phyloP scores from a whole-genome alignment of 1,284 basidiomycete genomes.

The Pseudozyma hubeiensis region DNA sequence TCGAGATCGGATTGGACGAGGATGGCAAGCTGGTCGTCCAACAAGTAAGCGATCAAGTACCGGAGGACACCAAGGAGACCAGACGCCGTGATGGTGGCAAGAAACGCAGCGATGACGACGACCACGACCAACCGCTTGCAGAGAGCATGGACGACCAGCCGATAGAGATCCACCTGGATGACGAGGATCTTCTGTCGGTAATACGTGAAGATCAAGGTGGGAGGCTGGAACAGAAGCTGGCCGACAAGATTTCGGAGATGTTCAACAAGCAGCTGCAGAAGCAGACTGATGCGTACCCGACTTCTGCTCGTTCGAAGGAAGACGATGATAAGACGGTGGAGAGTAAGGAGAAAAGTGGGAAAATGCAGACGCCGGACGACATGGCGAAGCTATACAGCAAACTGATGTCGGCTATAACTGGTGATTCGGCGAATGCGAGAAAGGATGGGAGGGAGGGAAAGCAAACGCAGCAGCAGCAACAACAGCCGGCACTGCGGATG shows the following conservation, averaged over 20 bases:
- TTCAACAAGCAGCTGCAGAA: slow-evolving; percentile 19
- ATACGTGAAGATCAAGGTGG: slow-evolving; percentile 20
- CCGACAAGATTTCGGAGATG: slow-evolving; percentile 26
- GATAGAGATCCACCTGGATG: slow-evolving; percentile 37
- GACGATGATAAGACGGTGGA: background rate
- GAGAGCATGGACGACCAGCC: slow-evolving; percentile 6
- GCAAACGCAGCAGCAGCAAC: background rate
- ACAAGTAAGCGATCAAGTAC: slow-evolving; percentile 1
- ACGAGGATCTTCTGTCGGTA: slow-evolving; percentile 31
- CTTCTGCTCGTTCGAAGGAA: background rate
- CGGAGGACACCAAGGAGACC: slow-evolving; percentile 3
- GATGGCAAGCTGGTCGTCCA: slow-evolving; percentile 25
- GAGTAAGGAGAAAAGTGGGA: background rate
- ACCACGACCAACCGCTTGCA: too few relatives aligned
- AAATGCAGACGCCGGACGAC: slow-evolving; percentile 15
- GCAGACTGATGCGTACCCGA: background rate
- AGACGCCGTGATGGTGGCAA: slow-evolving; percentile 18
- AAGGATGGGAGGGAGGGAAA: background rate
- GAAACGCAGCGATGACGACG: slow-evolving; percentile 23
- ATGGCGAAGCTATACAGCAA: slow-evolving; percentile 18
- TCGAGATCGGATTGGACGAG: slow-evolving; percentile 31
- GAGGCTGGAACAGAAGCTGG: slow-evolving; percentile 28
- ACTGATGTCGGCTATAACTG: slow-evolving; percentile 14
- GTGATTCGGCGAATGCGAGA: background rate
- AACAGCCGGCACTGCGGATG: slow-evolving; percentile 22